Conservation (phyloP, 768 basidiomycete genomes). For the Serendipita sp. region DNA sequence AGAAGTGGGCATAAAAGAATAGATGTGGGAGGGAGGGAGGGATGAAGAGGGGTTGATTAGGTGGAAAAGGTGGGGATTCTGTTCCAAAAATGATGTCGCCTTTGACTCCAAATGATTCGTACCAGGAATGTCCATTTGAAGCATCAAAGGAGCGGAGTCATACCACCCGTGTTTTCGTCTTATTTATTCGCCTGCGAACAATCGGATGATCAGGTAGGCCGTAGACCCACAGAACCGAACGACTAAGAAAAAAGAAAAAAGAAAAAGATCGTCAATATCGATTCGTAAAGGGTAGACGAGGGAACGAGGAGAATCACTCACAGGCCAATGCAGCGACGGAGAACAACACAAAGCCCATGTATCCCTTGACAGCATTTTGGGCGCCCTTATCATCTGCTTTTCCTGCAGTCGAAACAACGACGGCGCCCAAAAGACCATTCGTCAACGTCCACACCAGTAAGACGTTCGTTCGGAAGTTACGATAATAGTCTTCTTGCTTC, state of each 20-base stretch:
- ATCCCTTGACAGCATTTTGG: slow-evolving; percentile 50
- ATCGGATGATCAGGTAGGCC: slow-evolving; percentile 63
- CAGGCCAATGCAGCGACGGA: slow-evolving; percentile 77
- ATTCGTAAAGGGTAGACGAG: neutral
- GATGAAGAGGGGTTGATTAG: too few species aligned
- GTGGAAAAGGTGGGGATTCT: too few species aligned
- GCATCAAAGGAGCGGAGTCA: neutral
- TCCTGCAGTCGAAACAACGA: slow-evolving; percentile 47
- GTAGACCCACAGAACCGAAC: slow-evolving; percentile 73
- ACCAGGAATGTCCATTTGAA: neutral
- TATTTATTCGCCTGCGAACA: slow-evolving; percentile 78
- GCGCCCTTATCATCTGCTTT: slow-evolving; percentile 33
- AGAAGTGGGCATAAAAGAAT: too few species aligned
- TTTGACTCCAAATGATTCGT: too few species aligned
- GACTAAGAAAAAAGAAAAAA: slow-evolving; percentile 26
- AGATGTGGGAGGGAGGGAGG: too few species aligned
- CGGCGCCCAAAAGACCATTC: slow-evolving; percentile 63
- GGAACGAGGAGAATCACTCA: slow-evolving; percentile 26
- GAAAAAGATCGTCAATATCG: neutral
- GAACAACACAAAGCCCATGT: slow-evolving; percentile 78
- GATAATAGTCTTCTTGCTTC: slow-evolving; percentile 72
- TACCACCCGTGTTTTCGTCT: neutral
- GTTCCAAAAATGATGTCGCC: too few species aligned
- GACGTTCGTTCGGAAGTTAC: slow-evolving; percentile 83
- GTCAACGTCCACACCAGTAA: slow-evolving; percentile 77